These are phyloP conservation scores for Phytophthora quininea DNA, from an alignment of 352 stramenopile species.

Conservation along the genomic window DNA sequence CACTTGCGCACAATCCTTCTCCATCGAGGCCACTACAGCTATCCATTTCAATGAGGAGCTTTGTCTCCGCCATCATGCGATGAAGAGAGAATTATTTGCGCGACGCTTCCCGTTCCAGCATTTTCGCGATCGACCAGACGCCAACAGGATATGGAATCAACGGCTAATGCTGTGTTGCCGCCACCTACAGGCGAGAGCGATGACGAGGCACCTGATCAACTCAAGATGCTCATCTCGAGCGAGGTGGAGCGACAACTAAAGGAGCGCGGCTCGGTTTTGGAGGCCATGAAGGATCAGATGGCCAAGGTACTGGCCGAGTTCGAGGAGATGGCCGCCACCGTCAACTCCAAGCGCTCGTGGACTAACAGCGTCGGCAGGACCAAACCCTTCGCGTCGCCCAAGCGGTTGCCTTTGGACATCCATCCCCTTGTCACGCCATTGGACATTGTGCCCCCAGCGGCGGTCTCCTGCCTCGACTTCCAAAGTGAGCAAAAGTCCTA, in stretches of 20 bases:
- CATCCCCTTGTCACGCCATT: slow-evolving; percentile 42
- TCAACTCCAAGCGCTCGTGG: slow-evolving; percentile 70
- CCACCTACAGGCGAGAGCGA: slow-evolving; percentile 27
- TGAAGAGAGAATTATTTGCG: too few species aligned
- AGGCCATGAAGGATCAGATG: slow-evolving; percentile 75
- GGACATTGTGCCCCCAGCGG: slow-evolving; percentile 26
- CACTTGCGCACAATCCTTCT: too few species aligned
- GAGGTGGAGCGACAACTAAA: slow-evolving; percentile 69
- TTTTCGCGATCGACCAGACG: too few species aligned
- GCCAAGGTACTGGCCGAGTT: slow-evolving; percentile 70
- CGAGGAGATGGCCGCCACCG: slow-evolving; percentile 61
- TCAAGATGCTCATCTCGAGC: slow-evolving; percentile 65
- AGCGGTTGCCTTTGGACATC: slow-evolving; percentile 15
- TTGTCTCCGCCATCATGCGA: too few species aligned
- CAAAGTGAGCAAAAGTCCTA: slow-evolving; percentile 45
- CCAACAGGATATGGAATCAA: background rate
- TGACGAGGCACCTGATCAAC: slow-evolving; percentile 47
- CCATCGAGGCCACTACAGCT: too few species aligned
- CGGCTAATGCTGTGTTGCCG: background rate
- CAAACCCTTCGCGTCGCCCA: slow-evolving; percentile 22
- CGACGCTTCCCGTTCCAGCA: too few species aligned
- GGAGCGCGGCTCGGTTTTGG: slow-evolving; percentile 52
- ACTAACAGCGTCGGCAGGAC: slow-evolving; percentile 65
- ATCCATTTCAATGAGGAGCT: too few species aligned
- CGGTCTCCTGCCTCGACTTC: slow-evolving; percentile 43